phyloP scores from a whole-genome alignment of 2,329 filamentous ascomycete species.

The Epichloe aotearoae region DNA sequence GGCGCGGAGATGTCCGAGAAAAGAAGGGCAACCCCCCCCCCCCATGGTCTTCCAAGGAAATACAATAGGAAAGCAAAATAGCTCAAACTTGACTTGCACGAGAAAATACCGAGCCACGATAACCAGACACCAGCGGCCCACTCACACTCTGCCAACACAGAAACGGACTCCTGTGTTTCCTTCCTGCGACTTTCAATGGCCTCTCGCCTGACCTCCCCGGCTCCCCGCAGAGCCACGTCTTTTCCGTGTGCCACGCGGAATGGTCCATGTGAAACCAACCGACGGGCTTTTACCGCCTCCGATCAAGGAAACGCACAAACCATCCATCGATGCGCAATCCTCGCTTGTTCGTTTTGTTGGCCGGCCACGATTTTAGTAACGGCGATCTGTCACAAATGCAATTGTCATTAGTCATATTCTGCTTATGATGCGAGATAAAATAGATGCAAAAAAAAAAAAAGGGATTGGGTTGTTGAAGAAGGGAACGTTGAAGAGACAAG shows the following conservation, averaged over 20 bases:
- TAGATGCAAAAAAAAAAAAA: not conserved
- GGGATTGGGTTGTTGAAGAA: not conserved
- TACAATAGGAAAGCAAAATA: too few species aligned
- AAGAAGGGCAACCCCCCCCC: too few species aligned
- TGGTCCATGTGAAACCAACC: not conserved
- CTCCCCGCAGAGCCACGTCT: not conserved
- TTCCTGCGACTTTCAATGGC: not conserved
- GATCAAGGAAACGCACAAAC: not conserved
- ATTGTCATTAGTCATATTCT: conserved; percentile 7
- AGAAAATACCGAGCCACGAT: not conserved
- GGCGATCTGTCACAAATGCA: conserved; percentile 10
- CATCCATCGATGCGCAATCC: not conserved
- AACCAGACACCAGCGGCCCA: not conserved
- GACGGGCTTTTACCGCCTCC: not conserved
- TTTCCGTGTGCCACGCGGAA: not conserved
- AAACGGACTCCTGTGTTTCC: not conserved
- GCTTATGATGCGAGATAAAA: not conserved
- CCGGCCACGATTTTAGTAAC: conserved; percentile 6
- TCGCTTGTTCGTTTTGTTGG: not conserved
- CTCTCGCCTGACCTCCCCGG: not conserved
- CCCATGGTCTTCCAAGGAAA: too few species aligned
- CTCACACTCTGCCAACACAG: not conserved
- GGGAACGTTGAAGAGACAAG: not conserved
- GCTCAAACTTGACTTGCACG: not conserved
- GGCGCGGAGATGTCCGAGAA: too few species aligned